phyloP scores from a whole-genome alignment of 352 stramenopile genomes.

The Globisporangium lucens region DNA sequence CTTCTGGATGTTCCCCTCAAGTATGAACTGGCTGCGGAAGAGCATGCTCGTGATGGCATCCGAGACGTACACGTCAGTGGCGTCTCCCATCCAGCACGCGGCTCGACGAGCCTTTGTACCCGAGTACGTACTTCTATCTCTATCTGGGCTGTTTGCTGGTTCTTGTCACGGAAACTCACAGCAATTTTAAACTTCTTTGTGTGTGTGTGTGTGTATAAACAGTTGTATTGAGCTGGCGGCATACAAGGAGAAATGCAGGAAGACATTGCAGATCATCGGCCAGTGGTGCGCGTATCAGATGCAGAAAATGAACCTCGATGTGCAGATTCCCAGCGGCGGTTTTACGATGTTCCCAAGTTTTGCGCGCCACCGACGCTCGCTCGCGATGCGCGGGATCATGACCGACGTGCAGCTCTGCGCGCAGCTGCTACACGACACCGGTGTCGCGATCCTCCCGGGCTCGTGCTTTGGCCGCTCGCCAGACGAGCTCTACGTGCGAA shows the following conservation, averaged over 20 bases:
- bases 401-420: constrained; percentile 77
- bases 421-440: constrained; percentile 77
- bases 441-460: constrained; percentile 80
- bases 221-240: constrained; percentile 73
- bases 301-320: constrained; percentile 80
- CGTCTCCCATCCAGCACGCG: constrained; percentile 83
- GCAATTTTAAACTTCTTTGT: background rate
- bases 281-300: constrained; percentile 83
- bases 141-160: background rate
- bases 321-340: constrained; percentile 68
- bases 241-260: constrained; percentile 83
- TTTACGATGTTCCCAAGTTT: constrained; percentile 89
- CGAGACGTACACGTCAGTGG: constrained; percentile 86
- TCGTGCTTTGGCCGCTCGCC: constrained; percentile 78
- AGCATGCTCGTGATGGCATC: constrained; percentile 89
- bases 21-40: constrained; percentile 76
- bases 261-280: constrained; percentile 79
- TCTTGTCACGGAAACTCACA: background rate
- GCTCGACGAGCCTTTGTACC: constrained; percentile 73
- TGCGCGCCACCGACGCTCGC: constrained; percentile 56
- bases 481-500: constrained; percentile 72
- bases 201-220: background rate
- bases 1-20: constrained; percentile 82
- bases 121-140: constrained; percentile 39
- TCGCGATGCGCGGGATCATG: constrained; percentile 55